Evolutionary conservation across 2,329 filamentous ascomycete genomes (phyloP).

Genomic region (Pseudopithomyces chartarum): DNA sequence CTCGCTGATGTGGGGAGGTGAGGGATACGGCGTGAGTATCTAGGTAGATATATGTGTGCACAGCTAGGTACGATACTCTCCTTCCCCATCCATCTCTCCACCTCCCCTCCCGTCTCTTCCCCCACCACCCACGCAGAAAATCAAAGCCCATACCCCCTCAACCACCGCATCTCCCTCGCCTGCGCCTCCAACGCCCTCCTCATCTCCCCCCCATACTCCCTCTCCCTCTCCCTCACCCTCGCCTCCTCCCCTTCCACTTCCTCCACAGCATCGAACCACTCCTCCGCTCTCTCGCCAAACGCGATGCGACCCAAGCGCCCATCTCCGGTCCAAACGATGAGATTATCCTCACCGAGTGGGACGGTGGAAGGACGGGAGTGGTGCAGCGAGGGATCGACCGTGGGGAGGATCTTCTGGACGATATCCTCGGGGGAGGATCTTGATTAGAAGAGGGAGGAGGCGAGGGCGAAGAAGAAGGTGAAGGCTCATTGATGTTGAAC

Average conservation of each 20-base stretch:
- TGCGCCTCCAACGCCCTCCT: slow-evolving; percentile 74
- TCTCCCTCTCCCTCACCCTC: slow-evolving; percentile 56
- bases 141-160: slow-evolving; percentile 67
- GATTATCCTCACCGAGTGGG: slow-evolving; percentile 59
- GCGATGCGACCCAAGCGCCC: slow-evolving; percentile 71
- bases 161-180: slow-evolving; percentile 77
- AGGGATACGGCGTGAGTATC: no score
- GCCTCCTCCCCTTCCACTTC: slow-evolving; percentile 46
- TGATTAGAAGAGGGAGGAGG: slow-evolving; percentile 2
- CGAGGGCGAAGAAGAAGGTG: no score
- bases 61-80: no score
- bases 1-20: no score
- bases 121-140: no score
- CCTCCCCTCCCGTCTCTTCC: no score
- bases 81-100: no score
- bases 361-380: background rate
- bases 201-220: slow-evolving; percentile 75
- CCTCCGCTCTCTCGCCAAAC: slow-evolving; percentile 43
- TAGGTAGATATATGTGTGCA: no score
- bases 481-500: slow-evolving; percentile 65
- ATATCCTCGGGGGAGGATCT: slow-evolving; percentile 63
- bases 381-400: slow-evolving; percentile 40
- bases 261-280: slow-evolving; percentile 17
- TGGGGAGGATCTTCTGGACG: slow-evolving; percentile 76
- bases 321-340: slow-evolving; percentile 88